A percentile compares a stretch with the other conserved stretches of the same genome.
These are phyloP conservation scores for Cephalotrichum gorgonifer DNA, from an alignment of 2,329 filamentous ascomycete genomes.

Conservation along the genomic window DNA sequence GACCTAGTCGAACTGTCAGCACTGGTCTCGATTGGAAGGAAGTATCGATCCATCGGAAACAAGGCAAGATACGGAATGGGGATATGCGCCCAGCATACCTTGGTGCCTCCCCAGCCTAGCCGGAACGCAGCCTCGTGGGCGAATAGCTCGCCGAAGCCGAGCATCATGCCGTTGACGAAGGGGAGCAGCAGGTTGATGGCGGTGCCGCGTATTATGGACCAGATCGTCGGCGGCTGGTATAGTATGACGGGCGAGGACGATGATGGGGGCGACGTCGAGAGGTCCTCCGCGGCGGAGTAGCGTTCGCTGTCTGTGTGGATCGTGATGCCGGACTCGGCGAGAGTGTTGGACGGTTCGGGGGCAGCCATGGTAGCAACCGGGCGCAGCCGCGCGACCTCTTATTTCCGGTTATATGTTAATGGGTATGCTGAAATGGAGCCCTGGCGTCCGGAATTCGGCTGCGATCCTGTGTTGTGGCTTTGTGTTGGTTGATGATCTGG, in stretches of 20 bases:
- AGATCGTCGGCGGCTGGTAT: conserved; percentile 81
- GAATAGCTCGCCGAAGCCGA: conserved; percentile 93
- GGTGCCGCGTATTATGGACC: conserved; percentile 74
- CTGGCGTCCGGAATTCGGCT: background rate
- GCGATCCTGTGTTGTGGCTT: background rate
- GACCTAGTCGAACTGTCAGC: conserved; percentile 28
- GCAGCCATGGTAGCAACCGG: conserved; percentile 5
- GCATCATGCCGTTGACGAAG: conserved; percentile 96
- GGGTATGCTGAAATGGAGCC: background rate
- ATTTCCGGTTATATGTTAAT: background rate
- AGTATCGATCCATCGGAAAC: background rate
- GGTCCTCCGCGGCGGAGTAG: conserved; percentile 62
- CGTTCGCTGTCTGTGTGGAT: conserved; percentile 72
- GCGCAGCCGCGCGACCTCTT: background rate
- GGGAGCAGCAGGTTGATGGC: conserved; percentile 94
- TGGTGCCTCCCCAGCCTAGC: conserved; percentile 87
- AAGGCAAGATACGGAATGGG: conserved; percentile 4
- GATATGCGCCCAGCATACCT: conserved; percentile 45
- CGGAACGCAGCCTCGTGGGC: conserved; percentile 92
- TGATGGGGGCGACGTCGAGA: conserved; percentile 49
- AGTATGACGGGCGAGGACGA: conserved; percentile 64
- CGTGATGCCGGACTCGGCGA: conserved; percentile 65
- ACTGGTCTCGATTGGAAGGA: conserved; percentile 4
- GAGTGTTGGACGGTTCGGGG: conserved; percentile 31
- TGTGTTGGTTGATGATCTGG: too few relatives aligned